Evolutionary conservation across 768 basidiomycete species (phyloP), one percentile per base, ranked within the genome.

Genomic region (Lactarius indigo): DNA sequence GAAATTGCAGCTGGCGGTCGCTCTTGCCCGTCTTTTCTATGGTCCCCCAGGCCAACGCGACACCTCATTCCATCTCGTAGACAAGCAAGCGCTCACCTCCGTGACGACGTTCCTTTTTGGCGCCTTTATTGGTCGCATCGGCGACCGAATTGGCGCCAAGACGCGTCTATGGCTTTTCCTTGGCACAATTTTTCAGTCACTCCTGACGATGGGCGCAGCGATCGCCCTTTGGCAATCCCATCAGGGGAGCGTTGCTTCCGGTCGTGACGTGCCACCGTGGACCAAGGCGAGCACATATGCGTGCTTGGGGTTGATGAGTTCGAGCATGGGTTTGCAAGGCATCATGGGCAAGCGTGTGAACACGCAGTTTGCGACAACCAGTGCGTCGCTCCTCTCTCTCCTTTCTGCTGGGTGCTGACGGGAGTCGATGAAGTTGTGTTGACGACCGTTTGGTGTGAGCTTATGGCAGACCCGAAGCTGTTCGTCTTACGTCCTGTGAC

Each of bases 391-490:
- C 17, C 44, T 57, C 30, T 20, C 15, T 55, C 42, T 33, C 26
- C 15, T 39, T 50, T 23, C 54, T 35, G 47, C 57, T 50, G 28
- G 35, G 26, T 6, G 30, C 55, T 60, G 35, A 42, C 60, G n/a
- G 47, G 35, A 63, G 23, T 26, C 74, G 37, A 17, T 26, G 5
- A 58, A 87, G 91, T 93, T 69, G 91, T 94, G 54, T 80, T 95
- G 12, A 95, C 93, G 18, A 91, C 90, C 20, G 84, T 93, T 64
- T 95, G 92, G 92, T 91, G 92, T 70, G 93, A 95, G 72, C 84
- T 95, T 57, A 83, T 91, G 82, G 87, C 87, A 59, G 91, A 93
- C 75, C 92, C 92, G 0, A 77, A 84, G 57, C 83, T 96, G 26
- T 89, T 94, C 81, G 72, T 80, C 30, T 64, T 84, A 56, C 81